A percentile compares a stretch with the other conserved stretches of the same genome.
Evolutionary conservation across 148 eudicot genomes (phyloP).

Genomic region (Mesembryanthemum crystallinum): DNA sequence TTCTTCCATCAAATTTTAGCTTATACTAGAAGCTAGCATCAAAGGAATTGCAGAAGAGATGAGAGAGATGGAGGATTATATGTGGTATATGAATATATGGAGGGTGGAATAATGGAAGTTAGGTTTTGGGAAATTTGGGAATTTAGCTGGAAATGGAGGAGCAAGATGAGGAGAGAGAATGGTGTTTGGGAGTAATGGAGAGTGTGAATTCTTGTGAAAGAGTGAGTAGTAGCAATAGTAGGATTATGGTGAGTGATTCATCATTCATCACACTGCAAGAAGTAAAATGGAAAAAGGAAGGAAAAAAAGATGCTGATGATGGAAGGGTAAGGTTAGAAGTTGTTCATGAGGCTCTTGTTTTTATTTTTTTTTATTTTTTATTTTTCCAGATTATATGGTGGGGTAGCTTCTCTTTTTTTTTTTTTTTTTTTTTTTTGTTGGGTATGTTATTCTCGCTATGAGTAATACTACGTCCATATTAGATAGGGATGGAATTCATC

Average conservation of each 20-base stretch:
- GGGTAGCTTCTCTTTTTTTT: not conserved
- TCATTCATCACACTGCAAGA: conserved; percentile 1
- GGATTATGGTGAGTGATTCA: not conserved
- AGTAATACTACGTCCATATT: no score
- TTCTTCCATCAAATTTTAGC: conserved; percentile 45
- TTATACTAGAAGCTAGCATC: no score
- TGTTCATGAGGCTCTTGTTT: conserved; percentile 8
- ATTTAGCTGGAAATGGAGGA: conserved; percentile 18
- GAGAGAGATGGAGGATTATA: not conserved
- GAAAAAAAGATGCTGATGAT: not conserved
- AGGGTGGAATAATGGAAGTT: not conserved
- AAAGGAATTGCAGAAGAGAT: not conserved
- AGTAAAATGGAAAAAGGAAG: not conserved
- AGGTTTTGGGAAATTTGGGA: not conserved
- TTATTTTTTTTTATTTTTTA: not conserved
- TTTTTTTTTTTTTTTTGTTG: not conserved
- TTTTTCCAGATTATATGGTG: not conserved
- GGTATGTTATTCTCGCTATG: no score
- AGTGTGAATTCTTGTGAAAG: conserved; percentile 18
- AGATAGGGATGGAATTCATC: no score
- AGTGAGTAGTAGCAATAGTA: not conserved
- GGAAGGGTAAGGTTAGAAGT: conserved; percentile 4
- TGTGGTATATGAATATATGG: not conserved
- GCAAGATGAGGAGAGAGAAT: conserved; percentile 26
- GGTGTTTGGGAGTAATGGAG: conserved; percentile 29